Evolutionary conservation across 441 rosid genomes (phyloP).

Genomic region (Hura crepitans): DNA sequence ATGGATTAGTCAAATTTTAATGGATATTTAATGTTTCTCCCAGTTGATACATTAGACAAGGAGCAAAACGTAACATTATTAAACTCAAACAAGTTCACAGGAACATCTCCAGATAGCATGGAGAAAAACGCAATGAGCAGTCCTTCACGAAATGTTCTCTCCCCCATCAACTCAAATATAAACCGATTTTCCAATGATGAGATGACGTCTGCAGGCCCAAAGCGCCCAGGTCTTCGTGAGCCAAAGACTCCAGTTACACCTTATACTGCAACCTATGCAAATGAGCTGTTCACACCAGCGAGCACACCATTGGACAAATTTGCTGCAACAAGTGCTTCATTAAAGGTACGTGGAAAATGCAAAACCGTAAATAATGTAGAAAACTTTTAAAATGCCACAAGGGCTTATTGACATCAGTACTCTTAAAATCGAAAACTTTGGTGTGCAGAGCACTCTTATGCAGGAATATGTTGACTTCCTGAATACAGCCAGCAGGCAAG

Average conservation of each 20-base stretch:
- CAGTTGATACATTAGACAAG: constrained; percentile 28
- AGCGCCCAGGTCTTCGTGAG: constrained; percentile 25
- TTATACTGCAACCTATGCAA: constrained; percentile 14
- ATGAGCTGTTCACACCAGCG: constrained; percentile 27
- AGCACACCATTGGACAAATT: constrained; percentile 57
- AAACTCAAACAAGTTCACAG: background rate
- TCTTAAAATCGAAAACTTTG: constrained; percentile 23
- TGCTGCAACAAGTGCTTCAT: constrained; percentile 43
- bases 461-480: constrained; percentile 63
- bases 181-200: constrained; percentile 30
- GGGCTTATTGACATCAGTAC: background rate
- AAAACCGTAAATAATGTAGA: background rate
- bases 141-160: constrained; percentile 55
- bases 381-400: background rate
- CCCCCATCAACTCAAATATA: constrained; percentile 46
- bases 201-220: constrained; percentile 6
- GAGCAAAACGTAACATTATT: constrained; percentile 14
- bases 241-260: constrained; percentile 54
- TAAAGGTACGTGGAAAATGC: constrained; percentile 46
- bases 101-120: constrained; percentile 27
- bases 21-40: too few species aligned
- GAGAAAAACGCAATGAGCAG: constrained; percentile 26
- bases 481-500: constrained; percentile 73
- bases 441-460: constrained; percentile 48
- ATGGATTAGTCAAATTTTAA: background rate